These are phyloP conservation scores for Stentor roeselii DNA, from an alignment of 73 alveolate species.

Conservation along the genomic window DNA sequence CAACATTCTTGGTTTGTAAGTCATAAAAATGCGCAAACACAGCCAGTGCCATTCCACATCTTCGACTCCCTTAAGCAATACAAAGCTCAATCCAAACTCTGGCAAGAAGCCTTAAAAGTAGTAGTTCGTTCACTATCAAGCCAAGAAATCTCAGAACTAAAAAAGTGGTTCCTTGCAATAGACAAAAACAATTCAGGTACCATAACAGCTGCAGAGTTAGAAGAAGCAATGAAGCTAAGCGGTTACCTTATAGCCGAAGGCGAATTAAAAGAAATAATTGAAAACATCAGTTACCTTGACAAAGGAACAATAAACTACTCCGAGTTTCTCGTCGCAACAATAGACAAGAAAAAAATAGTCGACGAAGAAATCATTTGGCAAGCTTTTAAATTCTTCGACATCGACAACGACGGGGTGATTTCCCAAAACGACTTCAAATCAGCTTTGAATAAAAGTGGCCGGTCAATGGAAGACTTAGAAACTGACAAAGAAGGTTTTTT, in stretches of 20 bases:
- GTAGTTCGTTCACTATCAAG: background rate
- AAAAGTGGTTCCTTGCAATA: background rate
- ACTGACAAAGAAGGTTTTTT: background rate
- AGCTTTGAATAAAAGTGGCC: constrained; percentile 28
- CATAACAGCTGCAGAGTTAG: background rate
- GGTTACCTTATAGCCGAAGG: constrained; percentile 7
- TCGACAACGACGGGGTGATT: constrained; percentile 37
- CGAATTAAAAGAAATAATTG: constrained; percentile 26
- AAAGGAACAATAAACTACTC: constrained; percentile 36
- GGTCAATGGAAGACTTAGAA: background rate
- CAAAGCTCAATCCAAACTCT: background rate
- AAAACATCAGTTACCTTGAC: constrained; percentile 8
- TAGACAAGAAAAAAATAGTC: constrained; percentile 31
- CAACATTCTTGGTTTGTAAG: background rate
- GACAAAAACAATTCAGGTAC: background rate
- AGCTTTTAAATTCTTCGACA: constrained; percentile 22
- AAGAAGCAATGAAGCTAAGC: background rate
- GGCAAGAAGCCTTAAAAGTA: background rate
- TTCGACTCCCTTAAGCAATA: background rate
- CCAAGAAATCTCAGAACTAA: background rate
- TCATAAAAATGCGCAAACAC: background rate
- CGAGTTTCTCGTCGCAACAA: constrained; percentile 35
- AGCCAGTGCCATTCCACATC: background rate
- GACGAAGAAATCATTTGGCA: constrained; percentile 21
- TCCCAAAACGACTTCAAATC: constrained; percentile 12